Conservation (phyloP, 345 rosid genomes). For the Syzygium aromaticum region DNA sequence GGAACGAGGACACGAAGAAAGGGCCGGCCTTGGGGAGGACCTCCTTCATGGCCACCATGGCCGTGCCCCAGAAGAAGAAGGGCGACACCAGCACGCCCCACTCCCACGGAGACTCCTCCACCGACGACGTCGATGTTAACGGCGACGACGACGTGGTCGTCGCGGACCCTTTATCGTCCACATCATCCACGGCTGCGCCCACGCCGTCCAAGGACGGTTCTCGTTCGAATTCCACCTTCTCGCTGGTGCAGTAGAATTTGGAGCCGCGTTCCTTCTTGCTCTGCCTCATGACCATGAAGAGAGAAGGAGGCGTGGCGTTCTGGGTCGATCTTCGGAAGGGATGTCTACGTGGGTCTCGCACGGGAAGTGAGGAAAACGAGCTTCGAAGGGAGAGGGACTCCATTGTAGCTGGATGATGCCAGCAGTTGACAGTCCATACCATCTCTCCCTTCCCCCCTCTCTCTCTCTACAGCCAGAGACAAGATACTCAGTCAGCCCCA, state of each 20-base stretch:
- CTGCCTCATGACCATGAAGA: not conserved
- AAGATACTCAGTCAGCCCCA: not conserved
- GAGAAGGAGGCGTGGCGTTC: not conserved
- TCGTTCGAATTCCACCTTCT: not conserved
- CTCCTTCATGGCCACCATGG: conserved; percentile 98
- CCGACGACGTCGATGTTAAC: conserved; percentile 1
- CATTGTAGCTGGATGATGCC: not conserved
- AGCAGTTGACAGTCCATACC: not conserved
- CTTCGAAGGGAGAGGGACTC: not conserved
- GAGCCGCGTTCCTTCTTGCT: not conserved
- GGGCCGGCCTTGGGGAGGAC: conserved; percentile 80
- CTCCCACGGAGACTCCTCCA: conserved; percentile 18
- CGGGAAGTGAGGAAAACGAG: not conserved
- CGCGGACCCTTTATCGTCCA: not conserved
- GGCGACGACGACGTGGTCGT: not conserved
- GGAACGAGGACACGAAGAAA: conserved; percentile 80
- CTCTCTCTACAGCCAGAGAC: not conserved
- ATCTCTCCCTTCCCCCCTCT: not conserved
- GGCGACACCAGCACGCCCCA: conserved; percentile 77
- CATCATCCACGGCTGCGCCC: not conserved
- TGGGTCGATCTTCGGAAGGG: not conserved
- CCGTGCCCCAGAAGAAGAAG: conserved; percentile 96
- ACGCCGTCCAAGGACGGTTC: not conserved
- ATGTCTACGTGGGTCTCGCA: not conserved
- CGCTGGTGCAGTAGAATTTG: not conserved